phyloP scores from a whole-genome alignment of 2,329 filamentous ascomycete species.

The Cadophora malorum region DNA sequence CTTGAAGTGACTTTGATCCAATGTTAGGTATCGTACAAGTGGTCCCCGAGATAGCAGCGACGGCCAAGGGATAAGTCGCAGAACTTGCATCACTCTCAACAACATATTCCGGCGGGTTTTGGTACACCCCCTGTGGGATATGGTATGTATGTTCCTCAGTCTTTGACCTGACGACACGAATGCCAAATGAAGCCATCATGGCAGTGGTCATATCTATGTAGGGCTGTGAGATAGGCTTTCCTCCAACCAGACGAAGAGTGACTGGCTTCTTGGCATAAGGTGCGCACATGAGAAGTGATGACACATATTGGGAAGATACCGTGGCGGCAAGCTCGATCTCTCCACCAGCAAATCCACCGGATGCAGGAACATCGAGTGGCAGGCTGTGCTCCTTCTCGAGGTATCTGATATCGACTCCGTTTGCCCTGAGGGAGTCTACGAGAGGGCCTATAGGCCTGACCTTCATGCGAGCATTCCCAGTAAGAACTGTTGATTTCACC shows the following conservation, averaged over 20 bases:
- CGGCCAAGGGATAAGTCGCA: conserved; percentile 91
- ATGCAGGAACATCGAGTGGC: conserved; percentile 81
- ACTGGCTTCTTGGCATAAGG: conserved; percentile 96
- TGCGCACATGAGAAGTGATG: conserved; percentile 93
- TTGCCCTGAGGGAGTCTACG: conserved; percentile 85
- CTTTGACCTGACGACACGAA: conserved; percentile 76
- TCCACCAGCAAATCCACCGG: conserved; percentile 83
- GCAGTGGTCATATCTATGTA: conserved; percentile 99
- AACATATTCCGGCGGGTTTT: conserved; percentile 83
- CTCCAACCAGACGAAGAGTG: conserved; percentile 88
- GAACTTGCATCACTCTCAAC: conserved; percentile 98
- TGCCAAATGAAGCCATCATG: conserved; percentile 95
- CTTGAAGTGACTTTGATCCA: conserved; percentile 88
- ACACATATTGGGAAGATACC: conserved; percentile 98
- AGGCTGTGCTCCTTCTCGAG: conserved; percentile 83
- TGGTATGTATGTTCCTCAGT: conserved; percentile 91
- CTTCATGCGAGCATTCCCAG: conserved; percentile 96
- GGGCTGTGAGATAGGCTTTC: conserved; percentile 93
- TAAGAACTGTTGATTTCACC: conserved; percentile 77
- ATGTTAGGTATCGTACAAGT: conserved; percentile 98
- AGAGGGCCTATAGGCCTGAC: conserved; percentile 90
- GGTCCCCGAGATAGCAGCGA: conserved; percentile 94
- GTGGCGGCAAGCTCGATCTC: conserved; percentile 92
- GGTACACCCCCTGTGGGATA: conserved; percentile 84
- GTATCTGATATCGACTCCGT: conserved; percentile 88